phyloP scores from a whole-genome alignment of 345 rosid species.

The Eucalyptus lansdowneana region DNA sequence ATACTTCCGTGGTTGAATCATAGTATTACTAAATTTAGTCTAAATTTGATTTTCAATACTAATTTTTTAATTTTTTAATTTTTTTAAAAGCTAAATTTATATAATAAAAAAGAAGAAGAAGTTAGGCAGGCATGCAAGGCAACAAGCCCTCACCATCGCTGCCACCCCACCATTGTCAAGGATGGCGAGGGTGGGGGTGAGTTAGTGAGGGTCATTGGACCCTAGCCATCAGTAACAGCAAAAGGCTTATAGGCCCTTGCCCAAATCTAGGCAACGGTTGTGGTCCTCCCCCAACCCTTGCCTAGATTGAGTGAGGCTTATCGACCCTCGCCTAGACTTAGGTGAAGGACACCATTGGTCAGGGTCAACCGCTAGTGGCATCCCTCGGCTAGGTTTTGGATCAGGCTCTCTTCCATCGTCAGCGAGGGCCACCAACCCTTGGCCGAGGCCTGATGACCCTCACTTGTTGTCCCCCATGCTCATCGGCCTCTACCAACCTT shows the following conservation, averaged over 20 bases:
- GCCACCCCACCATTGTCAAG: not conserved
- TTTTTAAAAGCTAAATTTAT: not conserved
- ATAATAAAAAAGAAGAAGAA: not conserved
- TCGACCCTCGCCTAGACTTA: not conserved
- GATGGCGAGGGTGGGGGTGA: not conserved
- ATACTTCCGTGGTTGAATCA: too few relatives aligned
- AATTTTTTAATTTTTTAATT: too few relatives aligned
- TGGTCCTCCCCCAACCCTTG: not conserved
- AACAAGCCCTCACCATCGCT: not conserved
- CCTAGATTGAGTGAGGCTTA: not conserved
- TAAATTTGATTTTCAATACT: too few relatives aligned
- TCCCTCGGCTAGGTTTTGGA: rapidly evolving
- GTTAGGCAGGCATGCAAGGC: rapidly evolving
- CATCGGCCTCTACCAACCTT: not conserved
- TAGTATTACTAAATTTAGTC: too few relatives aligned
- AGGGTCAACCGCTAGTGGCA: rapidly evolving
- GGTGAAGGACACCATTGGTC: not conserved
- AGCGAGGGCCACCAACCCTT: not conserved
- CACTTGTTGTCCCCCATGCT: not conserved
- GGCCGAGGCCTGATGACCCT: rapidly evolving
- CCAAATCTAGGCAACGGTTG: not conserved
- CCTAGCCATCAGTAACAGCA: rapidly evolving
- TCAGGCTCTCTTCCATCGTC: rapidly evolving
- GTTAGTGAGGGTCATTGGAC: rapidly evolving
- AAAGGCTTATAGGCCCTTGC: not conserved